Evolutionary conservation across 1,139 yeast species (phyloP).

Genomic region (Geotrichum histeridarum): DNA sequence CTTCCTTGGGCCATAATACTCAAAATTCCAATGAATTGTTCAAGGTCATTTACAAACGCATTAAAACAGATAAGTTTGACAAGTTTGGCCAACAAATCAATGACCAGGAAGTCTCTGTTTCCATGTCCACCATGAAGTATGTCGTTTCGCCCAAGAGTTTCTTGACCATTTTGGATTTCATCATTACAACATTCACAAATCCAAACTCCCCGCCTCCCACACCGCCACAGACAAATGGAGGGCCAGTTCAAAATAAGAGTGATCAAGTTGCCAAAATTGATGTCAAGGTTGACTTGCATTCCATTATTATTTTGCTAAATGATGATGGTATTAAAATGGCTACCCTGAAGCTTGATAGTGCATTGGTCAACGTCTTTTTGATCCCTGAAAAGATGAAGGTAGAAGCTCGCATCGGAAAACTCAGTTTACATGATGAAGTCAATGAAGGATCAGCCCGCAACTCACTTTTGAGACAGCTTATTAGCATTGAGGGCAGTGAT

Average conservation of each 20-base stretch:
- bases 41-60: slow-evolving; percentile 50
- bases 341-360: slow-evolving; percentile 69
- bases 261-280: slow-evolving; percentile 46
- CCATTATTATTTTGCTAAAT: slow-evolving; percentile 69
- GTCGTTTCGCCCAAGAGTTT: slow-evolving; percentile 74
- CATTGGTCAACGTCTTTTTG: slow-evolving; percentile 58
- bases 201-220: slow-evolving; percentile 50
- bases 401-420: slow-evolving; percentile 70
- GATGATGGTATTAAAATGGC: slow-evolving; percentile 84
- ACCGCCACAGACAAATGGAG: slow-evolving; percentile 2
- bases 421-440: slow-evolving; percentile 72
- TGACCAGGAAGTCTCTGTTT: slow-evolving; percentile 72
- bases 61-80: slow-evolving; percentile 24
- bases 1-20: slow-evolving; percentile 53
- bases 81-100: slow-evolving; percentile 41
- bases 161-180: slow-evolving; percentile 72
- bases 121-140: slow-evolving; percentile 73
- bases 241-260: slow-evolving; percentile 1
- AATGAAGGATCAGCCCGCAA: slow-evolving; percentile 58
- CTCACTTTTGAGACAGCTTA: slow-evolving; percentile 58
- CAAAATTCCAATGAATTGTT: slow-evolving; percentile 48
- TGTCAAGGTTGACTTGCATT: slow-evolving; percentile 62
- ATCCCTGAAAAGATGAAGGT: slow-evolving; percentile 78
- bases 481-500: slow-evolving; percentile 77
- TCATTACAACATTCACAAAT: slow-evolving; percentile 78